phyloP scores from a whole-genome alignment of 202 grass and related monocot genomes.

The Hordeum pubiflorum region DNA sequence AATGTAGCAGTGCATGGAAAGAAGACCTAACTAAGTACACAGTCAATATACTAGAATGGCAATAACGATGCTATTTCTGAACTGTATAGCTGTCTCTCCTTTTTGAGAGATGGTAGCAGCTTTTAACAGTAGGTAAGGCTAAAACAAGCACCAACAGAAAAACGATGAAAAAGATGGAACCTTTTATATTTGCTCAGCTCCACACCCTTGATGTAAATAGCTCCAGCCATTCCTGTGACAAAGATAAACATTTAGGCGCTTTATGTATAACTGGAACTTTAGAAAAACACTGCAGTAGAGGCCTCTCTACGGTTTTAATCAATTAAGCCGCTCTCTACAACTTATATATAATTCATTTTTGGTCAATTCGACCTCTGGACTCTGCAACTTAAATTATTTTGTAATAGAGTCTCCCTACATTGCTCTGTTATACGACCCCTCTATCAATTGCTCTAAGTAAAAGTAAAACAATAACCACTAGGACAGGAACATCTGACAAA shows the following conservation, averaged over 20 bases:
- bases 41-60: not conserved
- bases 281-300: not conserved
- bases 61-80: not conserved
- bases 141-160: not conserved
- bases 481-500: not conserved
- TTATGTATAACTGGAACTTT: not conserved
- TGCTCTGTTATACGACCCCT: not conserved
- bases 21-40: not conserved
- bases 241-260: not conserved
- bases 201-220: conserved; percentile 66
- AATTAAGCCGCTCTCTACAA: not conserved
- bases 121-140: too few relatives aligned
- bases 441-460: not conserved
- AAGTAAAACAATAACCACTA: not conserved
- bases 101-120: too few relatives aligned
- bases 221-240: conserved; percentile 63
- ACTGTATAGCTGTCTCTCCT: too few relatives aligned
- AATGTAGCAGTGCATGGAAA: not conserved
- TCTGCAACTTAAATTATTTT: too few relatives aligned
- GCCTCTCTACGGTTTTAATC: not conserved
- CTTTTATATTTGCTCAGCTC: conserved; percentile 67
- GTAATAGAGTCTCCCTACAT: not conserved
- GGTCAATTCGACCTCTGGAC: not conserved
- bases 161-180: conserved; percentile 7
- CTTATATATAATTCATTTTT: not conserved